A percentile compares a stretch with the other conserved stretches of the same genome.
phyloP scores from a whole-genome alignment of 1,284 basidiomycete species.

The Marasmius fiardii region DNA sequence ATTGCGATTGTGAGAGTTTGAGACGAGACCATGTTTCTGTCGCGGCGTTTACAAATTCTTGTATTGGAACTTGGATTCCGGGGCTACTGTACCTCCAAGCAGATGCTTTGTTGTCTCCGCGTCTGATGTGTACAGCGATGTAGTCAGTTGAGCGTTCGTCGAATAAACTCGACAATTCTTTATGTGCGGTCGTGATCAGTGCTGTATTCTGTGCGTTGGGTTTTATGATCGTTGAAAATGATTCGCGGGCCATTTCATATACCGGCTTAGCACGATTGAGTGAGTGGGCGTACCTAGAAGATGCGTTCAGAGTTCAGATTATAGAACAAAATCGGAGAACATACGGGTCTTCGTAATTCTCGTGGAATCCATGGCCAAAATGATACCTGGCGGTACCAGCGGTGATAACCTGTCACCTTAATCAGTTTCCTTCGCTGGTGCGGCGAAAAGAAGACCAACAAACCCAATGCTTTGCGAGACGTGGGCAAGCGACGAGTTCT shows the following conservation, averaged over 20 bases:
- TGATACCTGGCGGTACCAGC: constrained; percentile 64
- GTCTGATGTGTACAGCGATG: constrained; percentile 55
- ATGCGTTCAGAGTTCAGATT: constrained; percentile 2
- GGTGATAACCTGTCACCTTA: constrained; percentile 47
- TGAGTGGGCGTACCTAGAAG: constrained; percentile 45
- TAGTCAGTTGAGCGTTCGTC: constrained; percentile 29
- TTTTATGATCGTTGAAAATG: constrained; percentile 49
- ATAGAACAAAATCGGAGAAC: constrained; percentile 25
- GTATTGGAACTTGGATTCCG: constrained; percentile 41
- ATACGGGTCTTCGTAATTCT: constrained; percentile 62
- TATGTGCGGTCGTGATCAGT: constrained; percentile 48
- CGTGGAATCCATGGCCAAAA: constrained; percentile 49
- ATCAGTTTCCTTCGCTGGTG: neutral
- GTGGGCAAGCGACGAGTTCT: constrained; percentile 75
- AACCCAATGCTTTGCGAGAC: constrained; percentile 67
- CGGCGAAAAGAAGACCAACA: constrained; percentile 1
- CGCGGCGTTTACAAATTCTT: constrained; percentile 43
- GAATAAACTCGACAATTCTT: constrained; percentile 37
- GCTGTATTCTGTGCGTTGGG: constrained; percentile 43
- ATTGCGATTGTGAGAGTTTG: constrained; percentile 21
- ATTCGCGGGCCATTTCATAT: constrained; percentile 41
- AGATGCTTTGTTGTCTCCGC: constrained; percentile 49
- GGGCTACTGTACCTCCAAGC: constrained; percentile 40
- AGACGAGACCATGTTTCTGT: constrained; percentile 42
- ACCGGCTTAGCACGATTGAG: constrained; percentile 56